These are phyloP conservation scores for Arthrobotrys sinensis DNA, from an alignment of 2,329 filamentous ascomycete genomes.

Conservation along the genomic window DNA sequence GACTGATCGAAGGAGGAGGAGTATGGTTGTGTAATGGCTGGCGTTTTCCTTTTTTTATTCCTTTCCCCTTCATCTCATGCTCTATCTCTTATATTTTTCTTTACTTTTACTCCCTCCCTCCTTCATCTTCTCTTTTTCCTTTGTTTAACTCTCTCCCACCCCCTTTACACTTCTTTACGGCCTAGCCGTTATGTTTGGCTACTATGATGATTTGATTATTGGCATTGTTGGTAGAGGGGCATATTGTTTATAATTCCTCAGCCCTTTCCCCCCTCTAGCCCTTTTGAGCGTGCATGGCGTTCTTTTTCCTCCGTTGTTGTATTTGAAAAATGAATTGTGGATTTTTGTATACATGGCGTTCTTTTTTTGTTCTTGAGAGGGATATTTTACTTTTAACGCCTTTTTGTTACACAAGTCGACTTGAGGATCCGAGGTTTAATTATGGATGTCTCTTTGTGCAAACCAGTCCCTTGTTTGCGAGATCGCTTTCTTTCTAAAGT, in stretches of 20 bases:
- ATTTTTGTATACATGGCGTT: too few relatives aligned
- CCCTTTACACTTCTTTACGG: slow-evolving; percentile 9
- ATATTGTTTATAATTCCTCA: slow-evolving; percentile 1
- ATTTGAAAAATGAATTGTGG: neutral
- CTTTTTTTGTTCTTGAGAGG: too few relatives aligned
- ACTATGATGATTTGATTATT: slow-evolving; percentile 1
- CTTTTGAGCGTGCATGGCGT: slow-evolving; percentile 17
- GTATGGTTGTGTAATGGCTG: slow-evolving; percentile 49
- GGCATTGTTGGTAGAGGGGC: slow-evolving; percentile 7
- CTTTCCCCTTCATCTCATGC: neutral
- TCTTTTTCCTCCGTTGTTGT: neutral
- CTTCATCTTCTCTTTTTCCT: slow-evolving; percentile 1
- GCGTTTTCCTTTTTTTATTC: neutral
- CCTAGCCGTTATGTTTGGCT: neutral
- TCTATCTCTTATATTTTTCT: neutral
- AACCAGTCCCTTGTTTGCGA: too few relatives aligned
- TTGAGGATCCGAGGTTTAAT: too few relatives aligned
- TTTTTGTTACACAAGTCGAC: neutral
- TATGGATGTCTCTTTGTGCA: too few relatives aligned
- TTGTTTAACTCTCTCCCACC: slow-evolving; percentile 9
- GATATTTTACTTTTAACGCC: too few relatives aligned
- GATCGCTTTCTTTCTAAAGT: too few relatives aligned
- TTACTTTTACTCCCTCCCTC: neutral
- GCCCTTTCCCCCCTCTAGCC: neutral
- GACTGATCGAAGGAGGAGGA: slow-evolving; percentile 36